Percentiles rank a stretch among this genome's conserved stretches.
These are phyloP conservation scores for Metroxylon sagu DNA, from an alignment of 176 grass and related monocot genomes.

Conservation along the genomic window DNA sequence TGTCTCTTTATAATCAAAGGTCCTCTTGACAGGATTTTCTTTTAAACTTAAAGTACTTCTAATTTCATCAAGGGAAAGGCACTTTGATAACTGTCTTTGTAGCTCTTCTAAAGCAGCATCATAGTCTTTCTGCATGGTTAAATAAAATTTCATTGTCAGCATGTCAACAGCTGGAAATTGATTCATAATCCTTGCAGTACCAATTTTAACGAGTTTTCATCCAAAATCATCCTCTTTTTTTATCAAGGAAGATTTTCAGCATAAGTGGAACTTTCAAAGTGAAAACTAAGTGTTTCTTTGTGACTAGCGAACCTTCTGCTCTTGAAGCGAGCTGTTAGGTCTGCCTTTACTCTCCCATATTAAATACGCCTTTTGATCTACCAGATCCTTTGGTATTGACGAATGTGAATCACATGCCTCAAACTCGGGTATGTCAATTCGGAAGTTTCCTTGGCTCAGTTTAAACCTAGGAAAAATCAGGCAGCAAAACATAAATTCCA, in stretches of 20 bases:
- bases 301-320: slow-evolving; percentile 2
- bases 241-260: too few relatives aligned
- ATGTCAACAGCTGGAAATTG: too few relatives aligned
- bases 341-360: slow-evolving; percentile 16
- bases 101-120: slow-evolving; percentile 11
- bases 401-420: neutral
- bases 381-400: slow-evolving; percentile 6
- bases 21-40: neutral
- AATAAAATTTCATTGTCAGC: neutral
- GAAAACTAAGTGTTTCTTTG: neutral
- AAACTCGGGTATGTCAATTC: slow-evolving; percentile 3
- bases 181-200: too few relatives aligned
- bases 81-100: slow-evolving; percentile 4
- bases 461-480: slow-evolving; percentile 13
- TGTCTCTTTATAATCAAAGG: neutral
- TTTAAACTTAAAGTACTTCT: slow-evolving; percentile 5
- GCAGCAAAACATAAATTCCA: neutral
- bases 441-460: slow-evolving; percentile 13
- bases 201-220: too few relatives aligned
- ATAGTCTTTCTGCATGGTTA: slow-evolving; percentile 8
- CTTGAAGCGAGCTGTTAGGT: neutral
- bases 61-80: slow-evolving; percentile 10
- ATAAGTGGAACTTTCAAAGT: too few relatives aligned
- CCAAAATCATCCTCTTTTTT: too few relatives aligned
- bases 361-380: slow-evolving; percentile 12